Evolutionary conservation across 768 basidiomycete genomes (phyloP).

Genomic region (Pleurotus tuoliensis): DNA sequence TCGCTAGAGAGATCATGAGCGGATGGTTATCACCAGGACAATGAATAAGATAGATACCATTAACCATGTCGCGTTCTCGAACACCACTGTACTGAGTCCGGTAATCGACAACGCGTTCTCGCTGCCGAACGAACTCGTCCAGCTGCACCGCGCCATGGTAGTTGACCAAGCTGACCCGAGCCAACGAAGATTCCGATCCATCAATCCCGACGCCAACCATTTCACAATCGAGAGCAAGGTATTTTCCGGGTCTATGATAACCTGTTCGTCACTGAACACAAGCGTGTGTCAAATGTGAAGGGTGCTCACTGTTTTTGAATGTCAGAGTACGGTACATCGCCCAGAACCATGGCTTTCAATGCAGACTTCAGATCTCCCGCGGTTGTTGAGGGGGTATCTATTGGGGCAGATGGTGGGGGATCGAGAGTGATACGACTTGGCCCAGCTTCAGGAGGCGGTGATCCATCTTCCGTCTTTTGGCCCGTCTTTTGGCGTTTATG

Average conservation of each 20-base stretch:
- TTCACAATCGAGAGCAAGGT: slow-evolving; percentile 90
- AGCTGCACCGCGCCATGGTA: slow-evolving; percentile 76
- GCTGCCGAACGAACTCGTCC: slow-evolving; percentile 83
- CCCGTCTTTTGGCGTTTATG: not conserved
- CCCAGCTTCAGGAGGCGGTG: not conserved
- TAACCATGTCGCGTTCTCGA: slow-evolving; percentile 65
- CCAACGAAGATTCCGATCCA: slow-evolving; percentile 78
- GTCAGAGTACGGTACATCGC: not conserved
- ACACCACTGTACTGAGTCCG: slow-evolving; percentile 89
- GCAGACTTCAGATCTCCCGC: not conserved
- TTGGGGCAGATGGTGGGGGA: not conserved
- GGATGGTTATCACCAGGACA: not conserved
- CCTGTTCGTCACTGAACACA: slow-evolving; percentile 9
- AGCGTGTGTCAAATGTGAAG: not conserved
- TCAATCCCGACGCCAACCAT: slow-evolving; percentile 95
- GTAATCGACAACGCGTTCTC: slow-evolving; percentile 89
- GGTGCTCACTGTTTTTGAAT: not conserved
- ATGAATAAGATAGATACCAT: slow-evolving; percentile 37
- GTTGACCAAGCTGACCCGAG: slow-evolving; percentile 88
- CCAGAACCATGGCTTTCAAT: not conserved
- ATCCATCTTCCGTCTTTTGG: not conserved
- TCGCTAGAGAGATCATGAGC: slow-evolving; percentile 41
- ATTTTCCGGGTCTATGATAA: slow-evolving; percentile 55
- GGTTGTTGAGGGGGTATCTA: not conserved
- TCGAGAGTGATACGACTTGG: not conserved